phyloP scores from a whole-genome alignment of 495 filamentous ascomycete genomes.

The Annulohypoxylon bovei region DNA sequence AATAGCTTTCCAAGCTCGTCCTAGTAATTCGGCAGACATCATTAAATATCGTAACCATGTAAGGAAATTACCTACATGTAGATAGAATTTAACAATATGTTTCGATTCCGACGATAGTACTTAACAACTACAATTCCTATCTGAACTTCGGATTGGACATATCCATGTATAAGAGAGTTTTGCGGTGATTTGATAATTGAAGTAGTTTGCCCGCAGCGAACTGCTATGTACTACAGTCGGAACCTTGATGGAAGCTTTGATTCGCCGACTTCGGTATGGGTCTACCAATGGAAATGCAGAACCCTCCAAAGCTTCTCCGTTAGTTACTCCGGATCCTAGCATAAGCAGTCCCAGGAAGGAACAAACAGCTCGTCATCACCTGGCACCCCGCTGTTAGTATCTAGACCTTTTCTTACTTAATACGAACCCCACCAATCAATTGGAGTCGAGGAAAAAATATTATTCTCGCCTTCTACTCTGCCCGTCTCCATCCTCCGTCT shows the following conservation, averaged over 20 bases:
- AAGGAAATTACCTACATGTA: no score
- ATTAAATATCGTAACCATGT: no score
- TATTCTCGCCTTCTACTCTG: slow-evolving; percentile 12
- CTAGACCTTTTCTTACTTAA: slow-evolving; percentile 22
- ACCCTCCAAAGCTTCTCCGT: slow-evolving; percentile 23
- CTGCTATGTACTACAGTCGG: background rate
- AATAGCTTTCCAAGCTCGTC: no score
- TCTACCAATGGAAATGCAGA: slow-evolving; percentile 7
- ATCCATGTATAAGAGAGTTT: no score
- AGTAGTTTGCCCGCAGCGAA: slow-evolving; percentile 4
- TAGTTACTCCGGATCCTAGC: slow-evolving; percentile 34
- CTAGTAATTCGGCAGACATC: no score
- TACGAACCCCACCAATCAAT: slow-evolving; percentile 37
- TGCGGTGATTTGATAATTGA: background rate
- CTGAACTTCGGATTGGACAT: no score
- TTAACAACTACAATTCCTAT: no score
- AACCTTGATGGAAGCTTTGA: slow-evolving; percentile 32
- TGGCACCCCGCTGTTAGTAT: slow-evolving; percentile 33
- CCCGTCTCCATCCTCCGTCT: background rate
- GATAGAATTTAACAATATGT: no score
- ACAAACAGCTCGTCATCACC: slow-evolving; percentile 23
- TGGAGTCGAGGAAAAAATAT: slow-evolving; percentile 19
- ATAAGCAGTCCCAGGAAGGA: slow-evolving; percentile 6
- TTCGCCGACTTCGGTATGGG: slow-evolving; percentile 38
- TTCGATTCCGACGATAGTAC: no score